Conservation (phyloP, 768 basidiomycete genomes). For the Tephrocybe sp. region DNA sequence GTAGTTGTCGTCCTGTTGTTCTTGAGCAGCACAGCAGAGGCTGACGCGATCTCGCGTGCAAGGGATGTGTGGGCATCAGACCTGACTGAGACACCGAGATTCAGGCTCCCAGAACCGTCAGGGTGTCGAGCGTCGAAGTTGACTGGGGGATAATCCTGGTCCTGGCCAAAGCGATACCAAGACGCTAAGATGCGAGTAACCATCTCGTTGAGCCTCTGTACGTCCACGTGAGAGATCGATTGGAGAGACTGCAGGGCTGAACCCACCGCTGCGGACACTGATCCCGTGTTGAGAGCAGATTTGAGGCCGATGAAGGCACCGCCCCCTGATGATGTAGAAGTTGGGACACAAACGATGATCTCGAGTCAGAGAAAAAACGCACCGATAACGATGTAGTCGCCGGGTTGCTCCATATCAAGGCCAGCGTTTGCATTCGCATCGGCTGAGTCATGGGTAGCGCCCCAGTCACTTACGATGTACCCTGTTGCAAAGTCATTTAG, state of each 20-base stretch:
- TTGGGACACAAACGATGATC: background rate
- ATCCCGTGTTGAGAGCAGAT: constrained; percentile 33
- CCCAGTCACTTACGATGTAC: constrained; percentile 54
- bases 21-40: constrained; percentile 69
- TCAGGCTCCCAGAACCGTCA: constrained; percentile 44
- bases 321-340: constrained; percentile 28
- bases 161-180: constrained; percentile 49
- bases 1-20: constrained; percentile 46
- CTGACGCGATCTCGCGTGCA: constrained; percentile 62
- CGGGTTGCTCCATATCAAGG: constrained; percentile 53
- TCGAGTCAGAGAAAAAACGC: background rate
- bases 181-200: constrained; percentile 42
- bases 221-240: background rate
- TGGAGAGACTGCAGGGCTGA: background rate
- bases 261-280: constrained; percentile 31
- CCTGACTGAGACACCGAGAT: constrained; percentile 43
- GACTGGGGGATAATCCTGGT: constrained; percentile 46
- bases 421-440: constrained; percentile 47
- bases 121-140: constrained; percentile 48
- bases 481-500: too few species aligned
- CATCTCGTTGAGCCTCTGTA: constrained; percentile 46
- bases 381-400: constrained; percentile 48
- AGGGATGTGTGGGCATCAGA: constrained; percentile 47
- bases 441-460: constrained; percentile 48
- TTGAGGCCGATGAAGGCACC: constrained; percentile 33